Evolutionary conservation across 176 grass and related monocot genomes (phyloP), one percentile per base, ranked within the genome.

Genomic region (Alopecurus myosuroides): DNA sequence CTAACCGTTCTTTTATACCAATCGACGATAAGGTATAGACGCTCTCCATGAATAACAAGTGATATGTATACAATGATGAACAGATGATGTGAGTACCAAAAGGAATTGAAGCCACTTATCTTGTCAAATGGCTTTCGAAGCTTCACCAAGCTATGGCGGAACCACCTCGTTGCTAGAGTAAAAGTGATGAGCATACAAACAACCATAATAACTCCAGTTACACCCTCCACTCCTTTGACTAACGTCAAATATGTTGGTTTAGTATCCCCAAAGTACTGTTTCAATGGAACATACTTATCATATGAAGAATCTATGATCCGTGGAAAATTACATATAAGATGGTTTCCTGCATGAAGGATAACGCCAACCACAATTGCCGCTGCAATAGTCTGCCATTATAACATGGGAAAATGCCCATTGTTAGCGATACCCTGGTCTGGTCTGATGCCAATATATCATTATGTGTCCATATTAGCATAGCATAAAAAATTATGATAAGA

Each of bases 11-110:
- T 94, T 51, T 74, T 92, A 71, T 95, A 98, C 95, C 95, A 98
- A 28, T 57, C 44, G 7, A 83, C 87, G 57, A 98, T 89, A 82
- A 98, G 89, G 83, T 90, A 98, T 70, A 98, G 42, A 13, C 41
- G 85, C 76, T 95, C 87, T 70, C 95, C 95, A 70, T 98, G 95
- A 80, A 98, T 79, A 63, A 98, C 34, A 22, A 98, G 89, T 80
- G 94, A 70, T 76, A 95, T 75, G 84, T 98, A 98, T 70, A 95
- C 96, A 74, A 98, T 65, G 20, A 85, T 85, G 57, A 98, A 93
- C 77, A 98, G 72, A 86, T 98, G 96, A 82, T 98, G 96, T 1
- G 96, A 98, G 74, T 98, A 98, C 96, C 96, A 98, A 82, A 98
- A 98, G 41, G 95, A 87, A 66, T 98, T 98, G 91, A 98, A 98